These are phyloP conservation scores for Pleodorina starrii DNA, from an alignment of 139 green algal genomes.

Conservation along the genomic window DNA sequence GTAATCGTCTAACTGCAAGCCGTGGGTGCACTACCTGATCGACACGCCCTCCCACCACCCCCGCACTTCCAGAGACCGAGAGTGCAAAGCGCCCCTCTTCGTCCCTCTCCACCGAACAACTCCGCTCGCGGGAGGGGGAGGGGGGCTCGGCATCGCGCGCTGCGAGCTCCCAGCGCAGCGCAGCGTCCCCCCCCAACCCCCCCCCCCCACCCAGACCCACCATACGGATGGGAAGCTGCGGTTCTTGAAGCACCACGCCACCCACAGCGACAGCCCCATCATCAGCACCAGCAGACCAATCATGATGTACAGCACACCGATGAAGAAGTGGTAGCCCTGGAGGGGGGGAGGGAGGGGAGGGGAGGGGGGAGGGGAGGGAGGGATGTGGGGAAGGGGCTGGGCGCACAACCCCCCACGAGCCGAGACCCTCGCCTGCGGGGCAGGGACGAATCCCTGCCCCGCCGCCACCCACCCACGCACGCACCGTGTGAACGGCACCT, in stretches of 20 bases:
- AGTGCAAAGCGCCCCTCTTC: neutral
- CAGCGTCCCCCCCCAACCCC: too few species aligned
- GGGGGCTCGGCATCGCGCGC: too few species aligned
- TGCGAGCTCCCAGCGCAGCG: too few species aligned
- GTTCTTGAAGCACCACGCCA: conserved; percentile 54
- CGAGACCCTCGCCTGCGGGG: too few species aligned
- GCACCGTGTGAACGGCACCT: too few species aligned
- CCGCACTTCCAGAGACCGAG: too few species aligned
- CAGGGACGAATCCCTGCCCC: too few species aligned
- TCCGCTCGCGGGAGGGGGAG: neutral
- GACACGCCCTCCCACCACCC: too few species aligned
- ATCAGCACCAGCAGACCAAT: conserved; percentile 8
- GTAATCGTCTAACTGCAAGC: too few species aligned
- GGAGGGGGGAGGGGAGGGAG: neutral
- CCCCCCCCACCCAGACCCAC: neutral
- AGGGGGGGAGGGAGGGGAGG: neutral
- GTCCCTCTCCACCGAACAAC: neutral
- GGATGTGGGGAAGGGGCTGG: neutral
- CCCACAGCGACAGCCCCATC: conserved; percentile 49
- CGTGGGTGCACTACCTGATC: too few species aligned
- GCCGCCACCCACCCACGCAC: too few species aligned
- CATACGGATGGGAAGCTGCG: conserved; percentile 44
- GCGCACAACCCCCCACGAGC: too few species aligned
- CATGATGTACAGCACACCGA: conserved; percentile 39
- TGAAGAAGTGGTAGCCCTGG: conserved; percentile 46